These are phyloP conservation scores for Hordeum marinum DNA, from an alignment of 176 grass and related monocot genomes.

Conservation along the genomic window DNA sequence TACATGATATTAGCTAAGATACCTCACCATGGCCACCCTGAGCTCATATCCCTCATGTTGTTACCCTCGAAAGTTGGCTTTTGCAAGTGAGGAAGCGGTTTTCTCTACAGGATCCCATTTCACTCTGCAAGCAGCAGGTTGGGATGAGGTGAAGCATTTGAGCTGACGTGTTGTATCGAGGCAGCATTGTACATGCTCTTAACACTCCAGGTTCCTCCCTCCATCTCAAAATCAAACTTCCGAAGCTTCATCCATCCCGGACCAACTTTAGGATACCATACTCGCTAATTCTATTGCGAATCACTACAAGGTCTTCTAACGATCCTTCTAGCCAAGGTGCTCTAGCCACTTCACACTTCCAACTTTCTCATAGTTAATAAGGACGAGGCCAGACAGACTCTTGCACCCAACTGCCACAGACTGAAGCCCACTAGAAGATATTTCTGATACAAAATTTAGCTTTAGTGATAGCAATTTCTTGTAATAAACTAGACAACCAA, in stretches of 20 bases:
- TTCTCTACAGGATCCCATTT: too few relatives aligned
- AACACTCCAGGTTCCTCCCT: too few relatives aligned
- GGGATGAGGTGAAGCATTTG: too few relatives aligned
- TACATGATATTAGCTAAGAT: too few relatives aligned
- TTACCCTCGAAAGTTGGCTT: too few relatives aligned
- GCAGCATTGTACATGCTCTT: too few relatives aligned
- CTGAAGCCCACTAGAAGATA: constrained; percentile 54
- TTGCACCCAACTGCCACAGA: constrained; percentile 58
- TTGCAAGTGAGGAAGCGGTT: too few relatives aligned
- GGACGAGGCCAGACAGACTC: constrained; percentile 41
- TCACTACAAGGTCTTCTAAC: constrained; percentile 49
- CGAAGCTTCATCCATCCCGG: constrained; percentile 50
- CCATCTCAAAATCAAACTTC: constrained; percentile 20
- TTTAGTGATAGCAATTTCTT: constrained; percentile 42
- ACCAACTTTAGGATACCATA: constrained; percentile 54
- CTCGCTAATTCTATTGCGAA: constrained; percentile 43
- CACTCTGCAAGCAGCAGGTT: too few relatives aligned
- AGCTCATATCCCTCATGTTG: too few relatives aligned
- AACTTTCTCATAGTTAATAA: constrained; percentile 52
- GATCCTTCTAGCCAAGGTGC: constrained; percentile 55
- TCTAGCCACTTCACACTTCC: constrained; percentile 51
- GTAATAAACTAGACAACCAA: constrained; percentile 40
- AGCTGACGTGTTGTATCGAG: too few relatives aligned
- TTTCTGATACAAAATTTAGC: constrained; percentile 40
- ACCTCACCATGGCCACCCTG: too few relatives aligned